These are phyloP conservation scores for Phytophthora constricta DNA, from an alignment of 352 stramenopile species.

Conservation along the genomic window DNA sequence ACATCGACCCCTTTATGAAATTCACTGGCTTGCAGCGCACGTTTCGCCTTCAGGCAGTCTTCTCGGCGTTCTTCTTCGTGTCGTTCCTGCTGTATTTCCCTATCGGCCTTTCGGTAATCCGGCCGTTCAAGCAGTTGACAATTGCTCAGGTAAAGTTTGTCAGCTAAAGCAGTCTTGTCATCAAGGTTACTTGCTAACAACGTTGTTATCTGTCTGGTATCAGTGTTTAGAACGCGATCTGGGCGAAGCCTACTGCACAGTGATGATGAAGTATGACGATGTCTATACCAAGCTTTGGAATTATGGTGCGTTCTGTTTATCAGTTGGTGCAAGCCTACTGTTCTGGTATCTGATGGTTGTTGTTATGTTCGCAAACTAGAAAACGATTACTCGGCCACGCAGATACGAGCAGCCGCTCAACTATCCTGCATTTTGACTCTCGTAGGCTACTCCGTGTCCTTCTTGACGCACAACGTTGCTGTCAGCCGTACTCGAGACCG, in stretches of 20 bases:
- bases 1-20: slow-evolving; percentile 16
- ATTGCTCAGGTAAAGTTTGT: slow-evolving; percentile 36
- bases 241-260: slow-evolving; percentile 45
- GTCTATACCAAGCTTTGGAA: slow-evolving; percentile 52
- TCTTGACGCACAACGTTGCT: slow-evolving; percentile 42
- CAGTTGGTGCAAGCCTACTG: neutral
- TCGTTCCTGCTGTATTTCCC: slow-evolving; percentile 73
- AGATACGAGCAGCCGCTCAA: slow-evolving; percentile 54
- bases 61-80: slow-evolving; percentile 51
- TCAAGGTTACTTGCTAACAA: neutral
- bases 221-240: slow-evolving; percentile 39
- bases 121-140: slow-evolving; percentile 50
- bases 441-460: slow-evolving; percentile 59
- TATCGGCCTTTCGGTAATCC: slow-evolving; percentile 53
- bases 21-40: slow-evolving; percentile 34
- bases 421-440: slow-evolving; percentile 62
- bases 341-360: no score
- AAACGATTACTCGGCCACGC: slow-evolving; percentile 34
- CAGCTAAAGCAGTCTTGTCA: neutral
- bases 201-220: neutral
- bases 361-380: no score
- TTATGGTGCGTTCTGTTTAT: slow-evolving; percentile 37
- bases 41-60: slow-evolving; percentile 38
- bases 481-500: slow-evolving; percentile 14
- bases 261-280: slow-evolving; percentile 36